These are phyloP conservation scores for Parascedosporium putredinis DNA, from an alignment of 2,329 filamentous ascomycete species.

Conservation along the genomic window DNA sequence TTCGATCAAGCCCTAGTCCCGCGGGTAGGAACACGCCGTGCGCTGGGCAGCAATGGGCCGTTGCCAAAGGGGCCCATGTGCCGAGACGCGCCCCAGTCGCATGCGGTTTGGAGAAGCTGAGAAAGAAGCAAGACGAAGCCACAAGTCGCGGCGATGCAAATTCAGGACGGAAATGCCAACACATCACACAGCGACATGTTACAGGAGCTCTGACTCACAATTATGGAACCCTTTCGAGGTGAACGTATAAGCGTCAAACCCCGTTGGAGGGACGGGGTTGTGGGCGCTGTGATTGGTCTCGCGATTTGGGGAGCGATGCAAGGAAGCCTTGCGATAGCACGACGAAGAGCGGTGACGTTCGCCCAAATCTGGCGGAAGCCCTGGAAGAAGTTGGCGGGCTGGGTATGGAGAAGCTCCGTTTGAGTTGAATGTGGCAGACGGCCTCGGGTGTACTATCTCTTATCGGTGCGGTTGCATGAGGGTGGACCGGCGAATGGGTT, in stretches of 20 bases:
- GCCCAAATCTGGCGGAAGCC: neutral
- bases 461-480: slow-evolving; percentile 5
- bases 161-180: slow-evolving; percentile 2
- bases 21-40: slow-evolving; percentile 1
- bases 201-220: slow-evolving; percentile 8
- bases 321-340: slow-evolving; percentile 1
- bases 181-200: slow-evolving; percentile 4
- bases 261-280: neutral
- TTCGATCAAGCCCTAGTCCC: neutral
- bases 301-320: slow-evolving; percentile 7
- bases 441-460: slow-evolving; percentile 1
- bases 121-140: slow-evolving; percentile 2
- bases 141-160: neutral
- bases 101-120: neutral
- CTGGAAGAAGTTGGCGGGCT: neutral
- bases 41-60: slow-evolving; percentile 6
- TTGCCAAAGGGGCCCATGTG: neutral
- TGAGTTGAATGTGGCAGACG: neutral
- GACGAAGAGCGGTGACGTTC: neutral
- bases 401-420: neutral
- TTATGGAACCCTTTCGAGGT: slow-evolving; percentile 3
- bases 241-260: slow-evolving; percentile 4
- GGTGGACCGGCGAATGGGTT: neutral
- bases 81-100: neutral
- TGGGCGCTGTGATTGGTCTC: slow-evolving; percentile 2